These are phyloP conservation scores for Endocalyx cinctus DNA, from an alignment of 2,329 filamentous ascomycete species.

Conservation along the genomic window DNA sequence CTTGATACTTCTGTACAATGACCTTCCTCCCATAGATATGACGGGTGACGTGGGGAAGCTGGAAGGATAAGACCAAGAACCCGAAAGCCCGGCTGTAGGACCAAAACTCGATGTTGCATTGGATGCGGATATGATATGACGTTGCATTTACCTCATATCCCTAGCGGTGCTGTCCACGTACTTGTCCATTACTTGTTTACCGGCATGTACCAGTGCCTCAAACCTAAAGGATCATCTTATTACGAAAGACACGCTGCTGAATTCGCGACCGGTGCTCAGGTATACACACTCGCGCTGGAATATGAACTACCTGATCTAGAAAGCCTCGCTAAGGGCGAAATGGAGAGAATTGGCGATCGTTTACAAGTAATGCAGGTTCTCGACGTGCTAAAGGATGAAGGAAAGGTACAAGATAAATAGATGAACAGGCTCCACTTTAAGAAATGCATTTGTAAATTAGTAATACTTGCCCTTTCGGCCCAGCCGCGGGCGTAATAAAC, in stretches of 20 bases:
- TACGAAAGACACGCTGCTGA: constrained; percentile 9
- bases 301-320: constrained; percentile 10
- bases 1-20: too few relatives aligned
- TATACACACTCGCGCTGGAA: constrained; percentile 10
- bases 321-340: constrained; percentile 11
- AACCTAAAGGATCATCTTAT: constrained; percentile 8
- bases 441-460: too few relatives aligned
- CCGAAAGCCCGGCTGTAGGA: too few relatives aligned
- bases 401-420: too few relatives aligned
- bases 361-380: constrained; percentile 9
- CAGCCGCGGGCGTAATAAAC: too few relatives aligned
- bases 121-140: constrained; percentile 1
- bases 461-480: too few relatives aligned
- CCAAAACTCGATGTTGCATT: too few relatives aligned
- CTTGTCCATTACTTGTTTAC: constrained; percentile 17
- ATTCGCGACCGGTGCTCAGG: constrained; percentile 11
- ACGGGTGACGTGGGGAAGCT: too few relatives aligned
- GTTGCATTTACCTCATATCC: constrained; percentile 11
- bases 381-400: constrained; percentile 7
- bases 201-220: constrained; percentile 14
- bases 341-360: constrained; percentile 11
- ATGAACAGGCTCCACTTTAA: too few relatives aligned
- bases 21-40: too few relatives aligned
- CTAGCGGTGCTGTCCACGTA: constrained; percentile 11
- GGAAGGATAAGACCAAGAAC: too few relatives aligned